Base-by-base conservation (phyloP, 2,329 filamentous ascomycete genomes). In the Fusarium longipes region DNA sequence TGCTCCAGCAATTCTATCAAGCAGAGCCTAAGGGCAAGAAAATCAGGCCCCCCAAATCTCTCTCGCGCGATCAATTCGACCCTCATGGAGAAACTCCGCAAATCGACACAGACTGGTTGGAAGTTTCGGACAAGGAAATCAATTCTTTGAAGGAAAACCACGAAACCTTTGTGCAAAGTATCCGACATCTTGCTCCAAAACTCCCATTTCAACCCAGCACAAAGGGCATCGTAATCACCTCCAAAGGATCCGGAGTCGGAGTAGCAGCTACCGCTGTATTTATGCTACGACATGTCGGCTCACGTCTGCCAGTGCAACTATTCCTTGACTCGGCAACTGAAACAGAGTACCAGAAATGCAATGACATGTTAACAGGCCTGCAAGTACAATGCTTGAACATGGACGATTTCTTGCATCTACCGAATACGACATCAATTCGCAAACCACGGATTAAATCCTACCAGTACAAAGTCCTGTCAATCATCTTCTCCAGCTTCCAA, bases 401-500 rank as follows among this genome's bases (percentile, higher is more conserved):
- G 40, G 70, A 73, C 5, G 58, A 69, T 11, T 73, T 61, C 18
- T 8, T 72, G 0, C 43, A n/a, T 3, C 22, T 70, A 2, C 63
- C 70, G 4, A 15, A 42, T 12, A 48, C 40, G 2, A 32, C 54
- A 22, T 20, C 44, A 1, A n/a, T 30, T 3, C 27, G 15, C 4
- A 63, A 52, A 2, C 70, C 70, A 3, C 54, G 36, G 9, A 30
- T 72, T 11, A 50, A 67, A 33, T 61, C 44, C 2, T 73, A 57
- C 5, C 70, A 73, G 51, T 69, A 72, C 57, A 73, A 73, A 7
- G 44, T 53, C 6, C 59, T 73, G 7, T 63, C 70, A 0, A 58
- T 73, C 6, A 30, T 73, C 11, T 73, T 73, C 12, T 73, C 70
- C 14, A 73, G 60, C 12, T 73, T 73, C 3, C 70, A 73, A 6